Evolutionary conservation across 2,329 filamentous ascomycete genomes (phyloP), one percentile per base, ranked within the genome.

Genomic region (Aspergillus hortae): DNA sequence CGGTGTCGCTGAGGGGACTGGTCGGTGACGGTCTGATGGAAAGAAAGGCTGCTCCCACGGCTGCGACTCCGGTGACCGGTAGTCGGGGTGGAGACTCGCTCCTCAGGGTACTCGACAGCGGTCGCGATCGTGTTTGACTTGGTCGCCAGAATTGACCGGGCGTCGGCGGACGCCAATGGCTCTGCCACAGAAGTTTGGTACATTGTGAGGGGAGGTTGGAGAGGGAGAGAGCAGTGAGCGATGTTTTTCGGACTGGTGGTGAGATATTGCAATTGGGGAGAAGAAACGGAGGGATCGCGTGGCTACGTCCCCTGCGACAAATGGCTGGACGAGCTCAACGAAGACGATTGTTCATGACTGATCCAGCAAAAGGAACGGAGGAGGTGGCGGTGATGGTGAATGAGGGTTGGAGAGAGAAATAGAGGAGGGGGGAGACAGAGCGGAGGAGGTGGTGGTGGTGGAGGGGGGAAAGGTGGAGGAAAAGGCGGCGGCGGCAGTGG

Each of bases 51-150:
- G 43, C 59, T 57, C 48, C 59, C 66, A 55, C 67, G 67, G 52
- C 62, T 62, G 54, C 62, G 63, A 55, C 59, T 62, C 53, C 62
- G 62, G 48, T 63, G 56, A 48, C 57, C 53, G 49, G 61, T 61
- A 52, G 65, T 65, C 46, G 65, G 61, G 53, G 64, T 67, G 44
- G 65, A 61, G 46, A 61, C 56, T 56, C 66, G 68, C 53, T 71
- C 67, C 56, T 74, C 70, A 55, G 69, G 68, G 62, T 72, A 76
- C 53, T 76, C 72, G 56, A 76, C 71, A 55, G 74, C 65, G 54
- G 72, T 70, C 55, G 69, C 64, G 61, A 74, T 67, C 25, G 69
- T 61, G 48, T 64, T 64, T 35, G 64, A 61, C 58, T 73, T 73
- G 53, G 64, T 63, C 58, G 64, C 63, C 58, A 70, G 59, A 46